Percentiles rank a stretch among this genome's conserved stretches.
These are phyloP conservation scores for Gnaphalium uliginosum DNA, from an alignment of 129 eudicot genomes.

Conservation along the genomic window DNA sequence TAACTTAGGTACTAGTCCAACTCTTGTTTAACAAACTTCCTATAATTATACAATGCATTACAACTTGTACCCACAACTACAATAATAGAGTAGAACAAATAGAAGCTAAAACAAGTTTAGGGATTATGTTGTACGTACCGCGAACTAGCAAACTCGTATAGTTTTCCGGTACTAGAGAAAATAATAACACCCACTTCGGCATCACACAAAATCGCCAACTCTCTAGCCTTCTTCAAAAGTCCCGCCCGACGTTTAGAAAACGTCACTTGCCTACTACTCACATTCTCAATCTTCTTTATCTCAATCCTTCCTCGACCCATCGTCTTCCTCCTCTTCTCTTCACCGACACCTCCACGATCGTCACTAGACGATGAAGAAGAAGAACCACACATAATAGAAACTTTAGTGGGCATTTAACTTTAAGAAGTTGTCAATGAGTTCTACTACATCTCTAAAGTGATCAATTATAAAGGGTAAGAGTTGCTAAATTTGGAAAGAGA, in stretches of 20 bases:
- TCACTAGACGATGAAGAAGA: conserved; percentile 31
- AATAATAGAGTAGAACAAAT: background rate
- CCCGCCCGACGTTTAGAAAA: conserved; percentile 76
- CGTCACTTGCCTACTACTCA: conserved; percentile 73
- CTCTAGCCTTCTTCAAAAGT: conserved; percentile 70
- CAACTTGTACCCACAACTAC: background rate
- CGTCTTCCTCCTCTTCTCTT: conserved; percentile 18
- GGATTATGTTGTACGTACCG: conserved; percentile 38
- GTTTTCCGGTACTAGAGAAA: conserved; percentile 78
- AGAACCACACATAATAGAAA: conserved; percentile 26
- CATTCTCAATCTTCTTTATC: conserved; percentile 80
- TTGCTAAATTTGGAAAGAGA: conserved; percentile 34
- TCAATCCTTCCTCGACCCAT: conserved; percentile 90
- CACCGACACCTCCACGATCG: background rate
- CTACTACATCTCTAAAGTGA: conserved; percentile 27
- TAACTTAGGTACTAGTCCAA: background rate
- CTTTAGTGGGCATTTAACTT: conserved; percentile 30
- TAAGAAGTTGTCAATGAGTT: conserved; percentile 22
- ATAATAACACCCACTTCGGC: conserved; percentile 75
- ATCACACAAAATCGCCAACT: conserved; percentile 68
- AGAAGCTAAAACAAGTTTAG: conserved; percentile 3
- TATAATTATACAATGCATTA: conserved; percentile 3
- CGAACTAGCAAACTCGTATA: conserved; percentile 68
- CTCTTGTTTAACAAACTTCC: conserved; percentile 5
- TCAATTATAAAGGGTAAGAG: conserved; percentile 44